phyloP scores from a whole-genome alignment of 768 basidiomycete species.

The Boletus eberwhitei region DNA sequence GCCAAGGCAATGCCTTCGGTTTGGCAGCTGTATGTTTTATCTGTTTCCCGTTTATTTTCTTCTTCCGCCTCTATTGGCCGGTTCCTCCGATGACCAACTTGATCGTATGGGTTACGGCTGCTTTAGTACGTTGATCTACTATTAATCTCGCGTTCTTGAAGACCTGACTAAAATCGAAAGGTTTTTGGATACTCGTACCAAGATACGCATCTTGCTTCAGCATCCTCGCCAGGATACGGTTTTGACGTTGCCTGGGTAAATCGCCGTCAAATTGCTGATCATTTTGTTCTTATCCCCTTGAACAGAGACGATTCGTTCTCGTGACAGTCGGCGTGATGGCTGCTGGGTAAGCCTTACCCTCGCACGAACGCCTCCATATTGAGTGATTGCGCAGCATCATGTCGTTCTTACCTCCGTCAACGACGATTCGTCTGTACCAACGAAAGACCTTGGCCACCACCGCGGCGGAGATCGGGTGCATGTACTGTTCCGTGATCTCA shows the following conservation, averaged over 20 bases:
- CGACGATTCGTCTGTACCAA: slow-evolving; percentile 71
- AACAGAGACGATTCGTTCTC: slow-evolving; percentile 61
- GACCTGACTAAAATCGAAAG: slow-evolving; percentile 30
- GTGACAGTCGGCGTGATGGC: slow-evolving; percentile 71
- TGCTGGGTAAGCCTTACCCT: slow-evolving; percentile 56
- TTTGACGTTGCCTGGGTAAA: slow-evolving; percentile 70
- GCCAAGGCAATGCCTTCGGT: slow-evolving; percentile 62
- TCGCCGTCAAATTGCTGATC: background rate
- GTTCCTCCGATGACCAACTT: slow-evolving; percentile 69
- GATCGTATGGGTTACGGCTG: slow-evolving; percentile 61
- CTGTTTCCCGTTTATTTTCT: slow-evolving; percentile 71
- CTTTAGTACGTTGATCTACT: slow-evolving; percentile 45
- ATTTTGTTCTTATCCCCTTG: background rate
- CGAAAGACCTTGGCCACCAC: slow-evolving; percentile 68
- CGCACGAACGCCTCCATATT: background rate
- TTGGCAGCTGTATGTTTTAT: slow-evolving; percentile 66
- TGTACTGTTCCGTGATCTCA: slow-evolving; percentile 76
- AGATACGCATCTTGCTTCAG: slow-evolving; percentile 46
- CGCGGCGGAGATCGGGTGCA: slow-evolving; percentile 59
- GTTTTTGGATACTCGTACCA: slow-evolving; percentile 74
- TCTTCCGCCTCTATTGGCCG: slow-evolving; percentile 69
- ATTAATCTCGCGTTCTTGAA: background rate
- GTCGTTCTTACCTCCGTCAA: slow-evolving; percentile 71
- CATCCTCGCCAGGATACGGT: slow-evolving; percentile 56
- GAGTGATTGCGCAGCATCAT: slow-evolving; percentile 44